Evolutionary conservation across 2,329 filamentous ascomycete genomes (phyloP), one percentile per base, ranked within the genome.

Genomic region (Orbilia oligospora): DNA sequence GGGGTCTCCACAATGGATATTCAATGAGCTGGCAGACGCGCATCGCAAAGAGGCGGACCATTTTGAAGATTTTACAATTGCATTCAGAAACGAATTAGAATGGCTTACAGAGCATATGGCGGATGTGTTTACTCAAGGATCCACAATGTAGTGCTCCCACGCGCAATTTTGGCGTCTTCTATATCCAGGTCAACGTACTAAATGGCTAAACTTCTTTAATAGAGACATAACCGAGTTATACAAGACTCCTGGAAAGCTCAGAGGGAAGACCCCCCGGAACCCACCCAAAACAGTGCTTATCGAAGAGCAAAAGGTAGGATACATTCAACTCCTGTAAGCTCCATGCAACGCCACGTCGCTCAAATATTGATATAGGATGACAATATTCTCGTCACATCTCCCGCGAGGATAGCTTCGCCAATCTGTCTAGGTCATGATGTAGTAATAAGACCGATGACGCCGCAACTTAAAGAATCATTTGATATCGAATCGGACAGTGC

Each of bases 21-120:
- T 90, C 36, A 91, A 93, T 81, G 96, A 99, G 87, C 90, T 94
- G 82, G 88, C 91, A 51, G 92, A 94, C 82, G 91, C 93, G 14
- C 86, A 90, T 69, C 89, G 92, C 81, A 90, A 97, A 80, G 89
- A 92, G 16, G 88, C 91, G 56, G 89, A 93, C 71, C 96, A 98
- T 84, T 89, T 93, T 69, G 95, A 98, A 81, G 97, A 99, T 85
- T 97, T 98, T 83, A 90, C 92, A 51, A 98, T 93, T 85, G 93
- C 94, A 33, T 94, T 93, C 80, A 90, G 93, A 75, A 97, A 98
- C 85, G 96, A 99, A 84, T 87, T 98, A 83, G 94, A 98, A 84
- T 99, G 96, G 96, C 87, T 99, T 82, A 98, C 99, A 83, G 96
- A 98, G 86, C 96, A 99, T 84, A 97, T 99, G 95, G 90, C 90